Evolutionary conservation across 495 filamentous ascomycete genomes (phyloP).

Genomic region (Aspergillus steynii): DNA sequence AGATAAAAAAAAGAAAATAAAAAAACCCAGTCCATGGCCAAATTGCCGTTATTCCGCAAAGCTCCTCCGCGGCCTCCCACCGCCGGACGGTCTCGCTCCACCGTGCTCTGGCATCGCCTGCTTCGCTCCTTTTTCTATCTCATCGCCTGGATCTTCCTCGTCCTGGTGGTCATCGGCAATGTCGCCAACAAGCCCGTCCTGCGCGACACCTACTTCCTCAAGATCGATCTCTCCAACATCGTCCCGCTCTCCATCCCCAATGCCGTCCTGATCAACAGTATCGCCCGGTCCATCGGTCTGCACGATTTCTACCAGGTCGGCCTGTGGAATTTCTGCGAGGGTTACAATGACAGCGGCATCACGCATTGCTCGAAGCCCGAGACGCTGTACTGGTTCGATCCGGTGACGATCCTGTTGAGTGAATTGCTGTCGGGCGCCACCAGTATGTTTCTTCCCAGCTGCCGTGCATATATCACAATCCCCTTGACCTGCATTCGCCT

Average conservation of each 20-base stretch:
- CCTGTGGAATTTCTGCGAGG: slow-evolving; percentile 87
- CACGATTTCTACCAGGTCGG: slow-evolving; percentile 96
- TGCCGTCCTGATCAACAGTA: slow-evolving; percentile 76
- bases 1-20: background rate
- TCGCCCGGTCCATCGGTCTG: slow-evolving; percentile 83
- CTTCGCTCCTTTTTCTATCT: slow-evolving; percentile 71
- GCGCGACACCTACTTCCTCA: slow-evolving; percentile 74
- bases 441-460: slow-evolving; percentile 45
- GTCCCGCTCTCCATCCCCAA: slow-evolving; percentile 75
- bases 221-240: slow-evolving; percentile 79
- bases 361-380: slow-evolving; percentile 70
- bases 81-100: slow-evolving; percentile 30
- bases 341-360: slow-evolving; percentile 70
- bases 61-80: slow-evolving; percentile 27
- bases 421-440: slow-evolving; percentile 81
- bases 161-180: slow-evolving; percentile 78
- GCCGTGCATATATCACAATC: background rate
- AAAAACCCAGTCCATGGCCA: slow-evolving; percentile 21
- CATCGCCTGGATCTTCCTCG: slow-evolving; percentile 70
- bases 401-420: slow-evolving; percentile 71
- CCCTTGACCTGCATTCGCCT: background rate
- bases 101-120: slow-evolving; percentile 41
- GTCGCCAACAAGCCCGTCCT: slow-evolving; percentile 59
- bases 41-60: slow-evolving; percentile 36
- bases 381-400: slow-evolving; percentile 85